phyloP scores from a whole-genome alignment of 1,284 basidiomycete genomes.

The Boletus mariae region DNA sequence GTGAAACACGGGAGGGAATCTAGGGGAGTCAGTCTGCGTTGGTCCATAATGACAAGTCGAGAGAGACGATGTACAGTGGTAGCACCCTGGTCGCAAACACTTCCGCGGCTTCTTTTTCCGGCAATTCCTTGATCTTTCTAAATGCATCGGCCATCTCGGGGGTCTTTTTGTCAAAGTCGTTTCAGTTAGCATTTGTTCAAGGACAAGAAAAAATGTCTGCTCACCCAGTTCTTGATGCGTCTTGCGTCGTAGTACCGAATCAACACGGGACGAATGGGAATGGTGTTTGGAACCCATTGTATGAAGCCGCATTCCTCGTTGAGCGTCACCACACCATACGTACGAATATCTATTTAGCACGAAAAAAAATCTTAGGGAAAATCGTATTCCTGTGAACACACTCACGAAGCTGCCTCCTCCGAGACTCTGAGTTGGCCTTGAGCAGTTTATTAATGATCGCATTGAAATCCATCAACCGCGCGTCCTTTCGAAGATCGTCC shows the following conservation, averaged over 20 bases:
- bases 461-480: conserved; percentile 97
- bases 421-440: conserved; percentile 90
- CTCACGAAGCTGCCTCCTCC: conserved; percentile 83
- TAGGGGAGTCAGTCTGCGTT: conserved; percentile 35
- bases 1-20: conserved; percentile 86
- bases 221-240: conserved; percentile 62
- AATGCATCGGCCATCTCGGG: conserved; percentile 54
- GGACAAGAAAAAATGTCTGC: conserved; percentile 17
- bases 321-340: conserved; percentile 93
- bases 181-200: conserved; percentile 1
- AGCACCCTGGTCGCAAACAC: conserved; percentile 65
- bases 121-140: conserved; percentile 52
- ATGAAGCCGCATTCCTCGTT: conserved; percentile 98
- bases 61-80: conserved; percentile 42
- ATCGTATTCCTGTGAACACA: conserved; percentile 11
- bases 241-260: conserved; percentile 68
- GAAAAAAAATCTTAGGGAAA: not conserved
- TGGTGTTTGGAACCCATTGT: conserved; percentile 97
- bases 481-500: conserved; percentile 97
- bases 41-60: not conserved
- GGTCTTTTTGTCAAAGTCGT: conserved; percentile 26
- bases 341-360: conserved; percentile 73
- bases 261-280: conserved; percentile 81
- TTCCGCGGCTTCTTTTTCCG: conserved; percentile 51
- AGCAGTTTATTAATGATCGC: conserved; percentile 97